Conservation (phyloP, 139 green algal genomes). For the Chlamydomonas incerta region DNA sequence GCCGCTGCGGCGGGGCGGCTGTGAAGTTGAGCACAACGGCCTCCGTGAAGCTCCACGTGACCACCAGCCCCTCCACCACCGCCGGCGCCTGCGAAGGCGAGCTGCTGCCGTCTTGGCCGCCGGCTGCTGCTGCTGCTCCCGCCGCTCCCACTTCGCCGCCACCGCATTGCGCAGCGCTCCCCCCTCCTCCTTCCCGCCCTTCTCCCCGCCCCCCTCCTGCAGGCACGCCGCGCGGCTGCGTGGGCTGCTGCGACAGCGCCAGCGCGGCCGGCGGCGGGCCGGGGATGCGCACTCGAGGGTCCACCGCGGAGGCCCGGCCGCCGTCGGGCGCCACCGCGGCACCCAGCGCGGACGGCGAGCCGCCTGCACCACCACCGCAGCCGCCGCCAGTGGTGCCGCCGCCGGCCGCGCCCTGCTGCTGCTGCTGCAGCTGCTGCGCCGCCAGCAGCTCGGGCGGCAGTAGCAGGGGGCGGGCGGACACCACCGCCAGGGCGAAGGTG, state of each 20-base stretch:
- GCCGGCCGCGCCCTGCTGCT: neutral
- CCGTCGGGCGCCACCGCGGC: neutral
- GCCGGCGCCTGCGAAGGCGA: neutral
- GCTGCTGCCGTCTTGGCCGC: too few relatives aligned
- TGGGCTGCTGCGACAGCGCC: too few relatives aligned
- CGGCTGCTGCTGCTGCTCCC: neutral
- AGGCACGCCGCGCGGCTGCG: too few relatives aligned
- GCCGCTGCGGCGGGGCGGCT: too few relatives aligned
- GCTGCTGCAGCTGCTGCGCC: neutral
- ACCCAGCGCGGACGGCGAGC: too few relatives aligned
- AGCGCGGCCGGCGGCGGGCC: constrained; percentile 1
- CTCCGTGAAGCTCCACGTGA: constrained; percentile 13
- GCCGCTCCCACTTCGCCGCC: neutral
- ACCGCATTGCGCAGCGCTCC: neutral
- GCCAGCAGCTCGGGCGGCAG: neutral
- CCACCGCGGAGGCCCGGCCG: neutral
- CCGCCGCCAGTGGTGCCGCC: too few relatives aligned
- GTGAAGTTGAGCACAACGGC: constrained; percentile 2
- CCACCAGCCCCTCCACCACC: constrained; percentile 14
- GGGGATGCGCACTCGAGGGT: neutral
- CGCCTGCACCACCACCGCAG: neutral
- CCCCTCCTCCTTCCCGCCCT: neutral
- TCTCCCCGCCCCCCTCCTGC: too few relatives aligned
- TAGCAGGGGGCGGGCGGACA: neutral
- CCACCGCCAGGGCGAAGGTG: neutral